Evolutionary conservation across 2,329 filamentous ascomycete species (phyloP).

Genomic region (Neonectria punicea): DNA sequence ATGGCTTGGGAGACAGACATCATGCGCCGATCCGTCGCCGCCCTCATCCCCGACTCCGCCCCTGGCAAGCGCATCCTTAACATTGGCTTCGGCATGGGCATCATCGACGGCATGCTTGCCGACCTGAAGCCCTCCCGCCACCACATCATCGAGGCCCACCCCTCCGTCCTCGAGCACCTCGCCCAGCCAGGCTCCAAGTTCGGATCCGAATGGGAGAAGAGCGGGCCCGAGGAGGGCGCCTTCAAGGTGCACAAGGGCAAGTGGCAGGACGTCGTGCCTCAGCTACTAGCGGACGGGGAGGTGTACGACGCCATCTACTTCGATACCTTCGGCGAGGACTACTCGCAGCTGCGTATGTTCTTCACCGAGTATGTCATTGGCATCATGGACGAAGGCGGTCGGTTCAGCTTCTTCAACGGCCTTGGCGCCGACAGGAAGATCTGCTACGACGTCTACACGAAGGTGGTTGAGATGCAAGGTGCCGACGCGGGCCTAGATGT

Average conservation of each 20-base stretch:
- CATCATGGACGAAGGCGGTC: constrained; percentile 75
- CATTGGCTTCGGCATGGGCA: constrained; percentile 92
- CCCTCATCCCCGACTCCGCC: constrained; percentile 61
- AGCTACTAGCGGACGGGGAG: constrained; percentile 73
- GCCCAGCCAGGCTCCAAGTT: constrained; percentile 60
- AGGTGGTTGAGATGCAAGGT: constrained; percentile 90
- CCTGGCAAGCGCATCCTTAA: constrained; percentile 79
- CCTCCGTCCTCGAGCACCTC: constrained; percentile 77
- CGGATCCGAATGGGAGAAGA: constrained; percentile 64
- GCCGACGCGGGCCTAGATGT: constrained; percentile 90
- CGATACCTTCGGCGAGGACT: constrained; percentile 97
- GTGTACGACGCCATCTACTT: constrained; percentile 93
- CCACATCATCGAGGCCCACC: constrained; percentile 89
- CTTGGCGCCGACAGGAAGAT: constrained; percentile 91
- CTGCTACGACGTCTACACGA: constrained; percentile 96
- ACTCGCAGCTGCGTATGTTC: constrained; percentile 84
- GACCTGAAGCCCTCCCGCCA: constrained; percentile 74
- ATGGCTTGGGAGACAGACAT: constrained; percentile 93
- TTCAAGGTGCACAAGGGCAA: constrained; percentile 74
- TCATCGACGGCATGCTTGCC: constrained; percentile 82
- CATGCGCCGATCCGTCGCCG: constrained; percentile 80
- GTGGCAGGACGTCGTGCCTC: constrained; percentile 84
- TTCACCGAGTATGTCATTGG: constrained; percentile 89
- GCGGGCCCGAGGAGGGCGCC: constrained; percentile 70
- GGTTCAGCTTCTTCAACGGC: constrained; percentile 90